These are phyloP conservation scores for Spirogloea muscicola DNA, from an alignment of 139 green algal genomes.

Conservation along the genomic window DNA sequence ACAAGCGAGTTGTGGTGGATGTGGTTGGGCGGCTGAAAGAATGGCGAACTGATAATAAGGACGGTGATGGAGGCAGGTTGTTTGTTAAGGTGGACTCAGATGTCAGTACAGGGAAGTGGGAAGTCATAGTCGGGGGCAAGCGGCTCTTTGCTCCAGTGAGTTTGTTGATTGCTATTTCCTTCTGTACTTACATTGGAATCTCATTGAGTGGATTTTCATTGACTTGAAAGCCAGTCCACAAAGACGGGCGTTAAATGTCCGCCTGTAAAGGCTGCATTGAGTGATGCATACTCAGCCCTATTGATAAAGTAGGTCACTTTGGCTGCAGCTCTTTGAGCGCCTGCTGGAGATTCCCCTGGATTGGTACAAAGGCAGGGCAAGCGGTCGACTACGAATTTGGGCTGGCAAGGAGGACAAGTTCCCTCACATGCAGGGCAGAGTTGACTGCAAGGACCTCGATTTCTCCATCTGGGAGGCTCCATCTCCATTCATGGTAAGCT, in stretches of 20 bases:
- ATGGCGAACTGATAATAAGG: neutral
- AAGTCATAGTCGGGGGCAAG: conserved; percentile 11
- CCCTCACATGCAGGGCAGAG: conserved; percentile 12
- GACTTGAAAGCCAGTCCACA: too few species aligned
- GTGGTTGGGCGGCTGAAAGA: neutral
- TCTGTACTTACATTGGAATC: too few species aligned
- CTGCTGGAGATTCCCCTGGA: conserved; percentile 27
- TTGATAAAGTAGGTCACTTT: too few species aligned
- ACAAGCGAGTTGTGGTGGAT: neutral
- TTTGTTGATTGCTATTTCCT: too few species aligned
- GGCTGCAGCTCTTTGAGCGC: conserved; percentile 21
- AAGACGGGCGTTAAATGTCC: too few species aligned
- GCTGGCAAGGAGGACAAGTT: conserved; percentile 20
- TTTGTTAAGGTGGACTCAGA: conserved; percentile 8
- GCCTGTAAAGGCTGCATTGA: too few species aligned
- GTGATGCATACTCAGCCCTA: too few species aligned
- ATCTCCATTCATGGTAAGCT: conserved; percentile 69
- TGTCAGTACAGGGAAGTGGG: conserved; percentile 6
- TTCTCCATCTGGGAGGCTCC: conserved; percentile 95
- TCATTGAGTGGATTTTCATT: too few species aligned
- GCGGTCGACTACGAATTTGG: conserved; percentile 10
- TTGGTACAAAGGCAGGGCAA: conserved; percentile 20
- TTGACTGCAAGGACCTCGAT: conserved; percentile 46
- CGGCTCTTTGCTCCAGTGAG: conserved; percentile 27
- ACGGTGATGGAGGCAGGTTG: conserved; percentile 10